Evolutionary conservation across 1,284 basidiomycete genomes (phyloP), one percentile per base, ranked within the genome.

Genomic region (Moesziomyces aphidis): DNA sequence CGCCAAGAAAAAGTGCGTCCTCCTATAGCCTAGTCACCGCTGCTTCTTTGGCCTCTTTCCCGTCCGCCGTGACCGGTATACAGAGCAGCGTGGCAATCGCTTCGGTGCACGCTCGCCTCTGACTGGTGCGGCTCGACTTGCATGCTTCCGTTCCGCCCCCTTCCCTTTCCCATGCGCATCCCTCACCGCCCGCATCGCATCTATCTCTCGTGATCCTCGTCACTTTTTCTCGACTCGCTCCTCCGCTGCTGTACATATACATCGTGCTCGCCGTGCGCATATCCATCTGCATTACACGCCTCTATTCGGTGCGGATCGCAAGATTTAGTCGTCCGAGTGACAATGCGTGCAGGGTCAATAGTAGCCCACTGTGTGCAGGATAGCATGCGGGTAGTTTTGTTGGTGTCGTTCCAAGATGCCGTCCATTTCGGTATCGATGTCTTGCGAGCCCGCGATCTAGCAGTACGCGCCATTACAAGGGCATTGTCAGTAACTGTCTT

Each of bases 351-450:
- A 34, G 10, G 26, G 9, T 64, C 51, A 83, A 51, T 83, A 84
- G 47, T 73, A 84, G 13, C 61, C 72, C 34, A 85, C 91, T 13
- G 92, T 92, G 83, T 99, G 97, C 50, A 99, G 87, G 34, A 99
- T 86, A 80, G 90, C 91, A 85, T 99, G 97, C 0, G 96, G 94
- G 85, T 97, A 94, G 55, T 90, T 91, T 58, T 93, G 91, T 83
- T 93, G 91, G 75, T 99, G 96, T 34, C 83, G 84, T 74, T 92
- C 89, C 28, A 99, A 87, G 71, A 99, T 96, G 56, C 87, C 87
- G 77, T 92, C 92, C 62, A 99, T 97, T 46, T 94, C 93, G 77
- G 92, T 91, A 85, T 99, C 97, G 45, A 98, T 87, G 83, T 98
- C 94, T 61, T 89, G 88, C 9, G 93, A 89, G 5, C 85, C 88